These are phyloP conservation scores for Cryphonectria nitschkei DNA, from an alignment of 2,329 filamentous ascomycete genomes.

Conservation along the genomic window DNA sequence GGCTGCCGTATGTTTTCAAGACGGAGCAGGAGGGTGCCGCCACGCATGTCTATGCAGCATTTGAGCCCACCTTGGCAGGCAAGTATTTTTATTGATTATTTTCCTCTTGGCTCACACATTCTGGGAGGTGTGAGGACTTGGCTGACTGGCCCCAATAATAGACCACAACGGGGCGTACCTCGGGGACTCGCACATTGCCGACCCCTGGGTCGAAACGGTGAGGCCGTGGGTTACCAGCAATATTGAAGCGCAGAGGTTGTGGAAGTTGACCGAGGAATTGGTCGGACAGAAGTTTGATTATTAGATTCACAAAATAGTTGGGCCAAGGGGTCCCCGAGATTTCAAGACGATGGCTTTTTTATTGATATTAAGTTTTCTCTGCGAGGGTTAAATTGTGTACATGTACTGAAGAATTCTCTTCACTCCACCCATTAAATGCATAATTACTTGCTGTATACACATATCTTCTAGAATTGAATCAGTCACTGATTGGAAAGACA, in stretches of 20 bases:
- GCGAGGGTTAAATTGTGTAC: too few species aligned
- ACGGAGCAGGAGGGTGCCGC: constrained; percentile 14
- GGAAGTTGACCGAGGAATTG: constrained; percentile 41
- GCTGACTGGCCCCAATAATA: not conserved
- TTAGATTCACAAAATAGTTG: not conserved
- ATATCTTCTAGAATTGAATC: not conserved
- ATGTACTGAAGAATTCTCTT: too few species aligned
- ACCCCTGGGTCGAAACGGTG: constrained; percentile 6
- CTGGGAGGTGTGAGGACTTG: not conserved
- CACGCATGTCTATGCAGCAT: constrained; percentile 16
- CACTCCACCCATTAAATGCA: not conserved
- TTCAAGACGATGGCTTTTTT: too few species aligned
- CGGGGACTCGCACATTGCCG: constrained; percentile 7
- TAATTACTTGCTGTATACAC: not conserved
- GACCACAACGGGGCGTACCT: constrained; percentile 12
- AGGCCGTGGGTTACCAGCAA: constrained; percentile 33
- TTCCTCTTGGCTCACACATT: too few species aligned
- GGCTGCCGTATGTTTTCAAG: not conserved
- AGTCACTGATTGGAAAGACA: not conserved
- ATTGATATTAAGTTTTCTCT: too few species aligned
- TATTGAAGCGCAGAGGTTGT: constrained; percentile 44
- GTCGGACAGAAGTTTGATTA: constrained; percentile 27
- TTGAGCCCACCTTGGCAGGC: constrained; percentile 5
- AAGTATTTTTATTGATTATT: not conserved
- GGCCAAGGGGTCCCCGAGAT: not conserved